Base-by-base conservation (phyloP, 352 stramenopile species). In the Globisporangium cederbergense region DNA sequence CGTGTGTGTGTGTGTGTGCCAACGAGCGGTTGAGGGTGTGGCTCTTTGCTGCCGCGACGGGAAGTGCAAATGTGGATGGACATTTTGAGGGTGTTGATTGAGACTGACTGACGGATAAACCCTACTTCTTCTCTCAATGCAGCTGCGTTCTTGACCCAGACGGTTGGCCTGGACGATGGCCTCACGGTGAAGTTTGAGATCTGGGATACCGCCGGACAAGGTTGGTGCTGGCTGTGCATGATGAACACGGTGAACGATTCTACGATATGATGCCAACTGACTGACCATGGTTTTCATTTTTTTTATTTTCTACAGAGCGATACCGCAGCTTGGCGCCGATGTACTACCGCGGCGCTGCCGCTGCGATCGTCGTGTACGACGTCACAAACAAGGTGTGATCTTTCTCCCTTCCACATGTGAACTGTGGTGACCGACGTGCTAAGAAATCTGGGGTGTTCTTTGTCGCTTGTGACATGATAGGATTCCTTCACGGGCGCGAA, bases 151-250 rank as follows among this genome's bases (percentile, higher is more conserved):
- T 79, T 99, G 63, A 99, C 97, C 62, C 97, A 99, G 76, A 99
- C 97, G 6, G 96, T 99, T 38, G 90, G 94, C 66, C 75, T 99
- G 13, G 96, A 99, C 72, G 96, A 99, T 68, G 91, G 96, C 11
- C 66, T 93, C 62, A 99, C 97, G 7, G 97, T 99, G 59, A 99
- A 99, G 82, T 99, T 99, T 77, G 97, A 99, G 84, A 99, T 99
- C 68, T 99, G 97, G 97, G 97, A 99, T 90, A 99, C 96, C 14
- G 96, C 96, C 61, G 96, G 96, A 59, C 96, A 99, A 93, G 89
- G 89, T 90, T 70, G 55, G 65, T 58, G 51, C 14, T 58, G 14
- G 0, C 51, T 54, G n/a, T 58, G 16, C n/a, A 8, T 46, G 34
- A 8, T 46, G 34, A 46, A 46, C 58, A 43, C 18, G 40, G 42